Percentiles rank a stretch among this genome's conserved stretches.
phyloP scores from a whole-genome alignment of 495 filamentous ascomycete species.

The Aspergillus bridgeri region DNA sequence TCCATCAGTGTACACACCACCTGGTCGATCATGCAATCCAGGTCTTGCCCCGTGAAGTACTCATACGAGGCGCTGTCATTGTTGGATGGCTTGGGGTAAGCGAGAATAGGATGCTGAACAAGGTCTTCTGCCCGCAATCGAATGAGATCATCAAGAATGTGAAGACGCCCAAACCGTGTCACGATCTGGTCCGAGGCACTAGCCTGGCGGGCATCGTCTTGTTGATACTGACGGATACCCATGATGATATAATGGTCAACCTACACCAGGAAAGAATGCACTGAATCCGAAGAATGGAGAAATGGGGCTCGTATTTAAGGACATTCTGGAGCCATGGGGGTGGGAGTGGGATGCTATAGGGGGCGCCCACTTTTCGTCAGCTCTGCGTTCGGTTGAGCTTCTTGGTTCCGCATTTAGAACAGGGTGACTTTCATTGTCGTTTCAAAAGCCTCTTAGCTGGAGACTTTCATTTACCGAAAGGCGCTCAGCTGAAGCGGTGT shows the following conservation, averaged over 20 bases:
- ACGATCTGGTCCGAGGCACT: slow-evolving; percentile 19
- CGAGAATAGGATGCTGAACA: slow-evolving; percentile 49
- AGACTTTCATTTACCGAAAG: background rate
- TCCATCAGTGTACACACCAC: slow-evolving; percentile 36
- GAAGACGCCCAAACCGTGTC: slow-evolving; percentile 34
- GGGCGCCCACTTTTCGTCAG: background rate
- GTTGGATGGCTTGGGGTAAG: slow-evolving; percentile 42
- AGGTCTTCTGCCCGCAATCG: slow-evolving; percentile 46
- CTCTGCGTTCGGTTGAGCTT: background rate
- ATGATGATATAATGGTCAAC: slow-evolving; percentile 49
- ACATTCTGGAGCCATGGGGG: background rate
- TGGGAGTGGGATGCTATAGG: background rate
- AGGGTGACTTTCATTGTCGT: background rate
- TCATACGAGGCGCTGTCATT: slow-evolving; percentile 41
- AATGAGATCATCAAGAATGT: slow-evolving; percentile 47
- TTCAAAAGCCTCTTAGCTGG: background rate
- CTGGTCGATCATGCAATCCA: slow-evolving; percentile 53
- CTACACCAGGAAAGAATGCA: background rate
- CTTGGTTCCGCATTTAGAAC: background rate
- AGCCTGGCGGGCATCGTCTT: slow-evolving; percentile 13
- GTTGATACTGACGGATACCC: slow-evolving; percentile 29
- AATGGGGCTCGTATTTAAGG: background rate
- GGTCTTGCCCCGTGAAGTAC: slow-evolving; percentile 48
- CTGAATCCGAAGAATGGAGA: background rate
- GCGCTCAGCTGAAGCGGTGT: background rate